These are phyloP conservation scores for Auricularia auricula-judae DNA, from an alignment of 768 basidiomycete species.

Conservation along the genomic window DNA sequence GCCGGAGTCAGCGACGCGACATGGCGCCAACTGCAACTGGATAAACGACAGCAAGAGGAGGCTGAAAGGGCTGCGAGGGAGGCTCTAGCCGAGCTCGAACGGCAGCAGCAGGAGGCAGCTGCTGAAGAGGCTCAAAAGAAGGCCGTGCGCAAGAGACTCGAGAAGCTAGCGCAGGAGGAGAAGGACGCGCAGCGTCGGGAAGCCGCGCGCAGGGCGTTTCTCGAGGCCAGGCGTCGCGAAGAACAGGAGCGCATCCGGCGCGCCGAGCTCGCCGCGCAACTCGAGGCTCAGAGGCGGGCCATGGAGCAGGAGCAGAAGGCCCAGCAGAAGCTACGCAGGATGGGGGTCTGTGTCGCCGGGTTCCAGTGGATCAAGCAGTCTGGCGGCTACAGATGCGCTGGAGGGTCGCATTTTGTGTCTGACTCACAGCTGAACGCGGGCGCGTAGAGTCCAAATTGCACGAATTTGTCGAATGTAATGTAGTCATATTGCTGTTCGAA, in stretches of 20 bases:
- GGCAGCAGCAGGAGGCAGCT: slow-evolving; percentile 13
- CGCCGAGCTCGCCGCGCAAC: slow-evolving; percentile 14
- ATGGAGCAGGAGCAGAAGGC: slow-evolving; percentile 16
- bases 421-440: slow-evolving; percentile 20
- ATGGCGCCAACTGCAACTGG: slow-evolving; percentile 40
- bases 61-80: slow-evolving; percentile 3
- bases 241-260: slow-evolving; percentile 12
- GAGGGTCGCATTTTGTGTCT: slow-evolving; percentile 32
- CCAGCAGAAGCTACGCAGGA: slow-evolving; percentile 29
- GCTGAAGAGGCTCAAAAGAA: slow-evolving; percentile 13
- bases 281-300: slow-evolving; percentile 17
- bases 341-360: slow-evolving; percentile 41
- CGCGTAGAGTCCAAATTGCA: neutral
- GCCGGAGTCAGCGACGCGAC: slow-evolving; percentile 38
- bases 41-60: slow-evolving; percentile 17
- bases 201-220: neutral
- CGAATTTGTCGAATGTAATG: neutral
- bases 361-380: slow-evolving; percentile 32
- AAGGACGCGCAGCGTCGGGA: slow-evolving; percentile 12
- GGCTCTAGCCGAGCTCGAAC: slow-evolving; percentile 10
- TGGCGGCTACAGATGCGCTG: slow-evolving; percentile 35
- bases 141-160: slow-evolving; percentile 5
- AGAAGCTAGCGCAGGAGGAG: slow-evolving; percentile 13
- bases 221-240: neutral
- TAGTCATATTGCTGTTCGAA: neutral